A percentile compares a stretch with the other conserved stretches of the same genome.
phyloP scores from a whole-genome alignment of 305 asterid genomes.

The Nicotiana rustica region DNA sequence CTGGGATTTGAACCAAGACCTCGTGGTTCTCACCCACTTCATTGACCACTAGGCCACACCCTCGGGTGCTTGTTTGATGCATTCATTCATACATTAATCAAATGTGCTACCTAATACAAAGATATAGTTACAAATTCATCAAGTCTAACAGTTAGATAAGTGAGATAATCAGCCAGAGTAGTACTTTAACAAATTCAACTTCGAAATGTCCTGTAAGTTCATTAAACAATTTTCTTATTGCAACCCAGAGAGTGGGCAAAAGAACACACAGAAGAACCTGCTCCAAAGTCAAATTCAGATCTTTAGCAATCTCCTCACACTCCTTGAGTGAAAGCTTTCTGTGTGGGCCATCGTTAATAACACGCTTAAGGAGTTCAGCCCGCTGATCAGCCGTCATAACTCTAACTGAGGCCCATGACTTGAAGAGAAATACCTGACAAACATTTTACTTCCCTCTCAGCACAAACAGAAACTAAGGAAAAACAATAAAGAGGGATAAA shows the following conservation, averaged over 20 bases:
- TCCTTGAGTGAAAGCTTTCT: slow-evolving; percentile 73
- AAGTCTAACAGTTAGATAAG: slow-evolving; percentile 5
- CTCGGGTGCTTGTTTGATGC: slow-evolving; percentile 19
- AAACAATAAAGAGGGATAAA: slow-evolving; percentile 27
- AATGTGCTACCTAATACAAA: background rate
- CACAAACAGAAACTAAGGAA: slow-evolving; percentile 31
- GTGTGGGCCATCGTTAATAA: slow-evolving; percentile 58
- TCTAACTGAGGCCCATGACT: slow-evolving; percentile 78
- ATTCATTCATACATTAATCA: slow-evolving; percentile 23
- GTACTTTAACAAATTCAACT: slow-evolving; percentile 6
- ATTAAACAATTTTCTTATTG: slow-evolving; percentile 29
- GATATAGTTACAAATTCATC: slow-evolving; percentile 13
- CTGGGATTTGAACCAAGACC: no score
- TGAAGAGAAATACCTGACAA: slow-evolving; percentile 69
- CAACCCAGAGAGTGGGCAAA: slow-evolving; percentile 37
- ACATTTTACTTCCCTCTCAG: slow-evolving; percentile 41
- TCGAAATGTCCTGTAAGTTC: slow-evolving; percentile 20
- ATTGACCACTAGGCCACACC: no score
- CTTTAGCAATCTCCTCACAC: slow-evolving; percentile 82
- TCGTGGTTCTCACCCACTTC: no score
- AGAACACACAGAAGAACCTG: slow-evolving; percentile 68
- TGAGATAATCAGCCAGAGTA: background rate
- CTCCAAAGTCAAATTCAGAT: slow-evolving; percentile 84
- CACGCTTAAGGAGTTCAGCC: slow-evolving; percentile 69
- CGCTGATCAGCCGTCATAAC: slow-evolving; percentile 84